Conservation (phyloP, 1,284 basidiomycete species). For the Papiliotrema terrestris region DNA sequence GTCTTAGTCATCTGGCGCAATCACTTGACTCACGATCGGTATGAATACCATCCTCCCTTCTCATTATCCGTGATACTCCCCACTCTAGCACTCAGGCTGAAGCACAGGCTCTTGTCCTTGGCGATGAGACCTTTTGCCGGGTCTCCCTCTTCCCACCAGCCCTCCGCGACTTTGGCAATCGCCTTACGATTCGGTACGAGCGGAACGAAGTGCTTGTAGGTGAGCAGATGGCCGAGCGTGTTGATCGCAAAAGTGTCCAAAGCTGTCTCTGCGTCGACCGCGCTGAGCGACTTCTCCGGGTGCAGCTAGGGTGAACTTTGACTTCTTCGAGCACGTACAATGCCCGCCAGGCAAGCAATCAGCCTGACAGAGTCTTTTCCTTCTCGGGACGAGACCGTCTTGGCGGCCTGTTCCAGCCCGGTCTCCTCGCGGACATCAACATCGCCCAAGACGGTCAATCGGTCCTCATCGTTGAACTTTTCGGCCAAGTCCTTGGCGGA, state of each 20-base stretch:
- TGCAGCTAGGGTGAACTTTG: constrained; percentile 39
- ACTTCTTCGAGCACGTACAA: constrained; percentile 35
- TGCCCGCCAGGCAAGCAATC: constrained; percentile 52
- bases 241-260: constrained; percentile 48
- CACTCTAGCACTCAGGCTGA: constrained; percentile 52
- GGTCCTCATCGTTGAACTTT: constrained; percentile 25
- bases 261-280: constrained; percentile 41
- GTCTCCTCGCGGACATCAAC: constrained; percentile 49
- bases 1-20: too few relatives aligned
- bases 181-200: constrained; percentile 49
- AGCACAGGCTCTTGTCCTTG: constrained; percentile 44
- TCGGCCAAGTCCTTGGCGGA: constrained; percentile 32
- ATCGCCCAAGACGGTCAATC: constrained; percentile 47
- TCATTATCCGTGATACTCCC: constrained; percentile 52
- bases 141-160: constrained; percentile 29
- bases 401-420: constrained; percentile 44
- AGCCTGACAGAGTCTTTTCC: constrained; percentile 47
- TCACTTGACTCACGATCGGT: constrained; percentile 58
- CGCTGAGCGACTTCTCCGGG: constrained; percentile 52
- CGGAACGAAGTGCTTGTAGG: constrained; percentile 54
- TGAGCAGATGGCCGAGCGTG: constrained; percentile 52
- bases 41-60: constrained; percentile 64
- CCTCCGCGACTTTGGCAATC: constrained; percentile 19
- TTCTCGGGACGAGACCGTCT: constrained; percentile 44
- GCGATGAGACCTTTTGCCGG: constrained; percentile 46